Evolutionary conservation across 2,329 filamentous ascomycete genomes (phyloP).

Genomic region (Kalaharituber pfeilii): DNA sequence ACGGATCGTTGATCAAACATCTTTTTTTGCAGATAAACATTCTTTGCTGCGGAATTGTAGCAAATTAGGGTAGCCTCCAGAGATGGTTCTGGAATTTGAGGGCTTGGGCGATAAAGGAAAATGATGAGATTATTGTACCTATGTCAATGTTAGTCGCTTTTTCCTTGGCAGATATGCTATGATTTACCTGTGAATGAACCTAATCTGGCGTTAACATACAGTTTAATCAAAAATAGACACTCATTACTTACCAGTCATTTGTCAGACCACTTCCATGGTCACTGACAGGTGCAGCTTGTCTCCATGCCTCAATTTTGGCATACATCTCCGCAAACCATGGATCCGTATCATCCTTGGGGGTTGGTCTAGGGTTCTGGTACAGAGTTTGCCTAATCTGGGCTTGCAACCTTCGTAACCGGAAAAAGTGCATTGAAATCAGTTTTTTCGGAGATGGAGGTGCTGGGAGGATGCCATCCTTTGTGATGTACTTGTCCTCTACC

Average conservation of each 20-base stretch:
- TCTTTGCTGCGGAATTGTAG: conserved; percentile 64
- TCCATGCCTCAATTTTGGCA: conserved; percentile 61
- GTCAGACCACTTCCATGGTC: conserved; percentile 53
- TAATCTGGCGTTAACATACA: too few species aligned
- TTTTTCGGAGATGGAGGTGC: conserved; percentile 66
- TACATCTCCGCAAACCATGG: conserved; percentile 77
- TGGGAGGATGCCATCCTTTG: conserved; percentile 51
- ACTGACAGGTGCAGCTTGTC: conserved; percentile 55
- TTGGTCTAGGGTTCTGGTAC: conserved; percentile 65
- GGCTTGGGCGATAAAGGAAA: conserved; percentile 75
- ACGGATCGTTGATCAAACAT: conserved; percentile 60
- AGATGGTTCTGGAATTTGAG: conserved; percentile 76
- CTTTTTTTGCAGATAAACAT: conserved; percentile 62
- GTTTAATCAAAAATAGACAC: conserved; percentile 18
- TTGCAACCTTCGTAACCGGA: conserved; percentile 75
- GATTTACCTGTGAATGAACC: conserved; percentile 36
- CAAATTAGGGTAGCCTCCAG: conserved; percentile 61
- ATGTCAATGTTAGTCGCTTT: conserved; percentile 4
- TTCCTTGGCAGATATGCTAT: not conserved
- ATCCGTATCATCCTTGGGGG: conserved; percentile 62
- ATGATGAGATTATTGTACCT: conserved; percentile 78
- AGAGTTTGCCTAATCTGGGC: conserved; percentile 72
- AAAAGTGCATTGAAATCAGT: conserved; percentile 77
- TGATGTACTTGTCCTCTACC: conserved; percentile 71
- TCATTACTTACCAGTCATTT: conserved; percentile 51